A percentile compares a stretch with the other conserved stretches of the same genome.
Evolutionary conservation across 768 basidiomycete species (phyloP).

Genomic region (Lanmaoa rubissima): DNA sequence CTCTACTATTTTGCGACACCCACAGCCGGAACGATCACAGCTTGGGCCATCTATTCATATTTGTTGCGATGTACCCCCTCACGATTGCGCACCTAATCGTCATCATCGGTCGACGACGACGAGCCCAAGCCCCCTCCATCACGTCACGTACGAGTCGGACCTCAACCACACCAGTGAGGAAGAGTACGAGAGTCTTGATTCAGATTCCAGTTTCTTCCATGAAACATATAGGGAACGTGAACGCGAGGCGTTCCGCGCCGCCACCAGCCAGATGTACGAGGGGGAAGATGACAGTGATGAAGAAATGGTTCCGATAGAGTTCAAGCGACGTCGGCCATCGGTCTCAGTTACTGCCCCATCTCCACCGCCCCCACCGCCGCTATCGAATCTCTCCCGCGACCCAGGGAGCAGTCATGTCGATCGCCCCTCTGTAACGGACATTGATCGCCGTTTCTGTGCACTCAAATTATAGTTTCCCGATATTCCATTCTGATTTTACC

Average conservation of each 20-base stretch:
- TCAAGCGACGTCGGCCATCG: constrained; percentile 36
- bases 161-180: constrained; percentile 31
- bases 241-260: constrained; percentile 28
- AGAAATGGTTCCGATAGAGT: constrained; percentile 33
- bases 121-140: constrained; percentile 41
- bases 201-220: constrained; percentile 35
- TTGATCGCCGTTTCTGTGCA: constrained; percentile 10
- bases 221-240: constrained; percentile 27
- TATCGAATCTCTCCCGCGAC: constrained; percentile 21
- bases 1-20: constrained; percentile 24
- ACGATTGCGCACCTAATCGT: constrained; percentile 23
- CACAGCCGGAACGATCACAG: constrained; percentile 32
- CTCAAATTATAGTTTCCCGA: constrained; percentile 20
- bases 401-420: background rate
- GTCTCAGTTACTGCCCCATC: constrained; percentile 28
- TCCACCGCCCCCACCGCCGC: constrained; percentile 20
- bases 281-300: constrained; percentile 36
- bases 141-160: constrained; percentile 32
- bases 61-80: constrained; percentile 24
- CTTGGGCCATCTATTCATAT: constrained; percentile 20
- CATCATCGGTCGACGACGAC: constrained; percentile 33
- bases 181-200: constrained; percentile 32
- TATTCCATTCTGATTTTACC: constrained; percentile 11
- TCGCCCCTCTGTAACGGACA: constrained; percentile 2
- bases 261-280: constrained; percentile 33